Conservation (phyloP, 73 alveolate species). For the Urostyla sp. region DNA sequence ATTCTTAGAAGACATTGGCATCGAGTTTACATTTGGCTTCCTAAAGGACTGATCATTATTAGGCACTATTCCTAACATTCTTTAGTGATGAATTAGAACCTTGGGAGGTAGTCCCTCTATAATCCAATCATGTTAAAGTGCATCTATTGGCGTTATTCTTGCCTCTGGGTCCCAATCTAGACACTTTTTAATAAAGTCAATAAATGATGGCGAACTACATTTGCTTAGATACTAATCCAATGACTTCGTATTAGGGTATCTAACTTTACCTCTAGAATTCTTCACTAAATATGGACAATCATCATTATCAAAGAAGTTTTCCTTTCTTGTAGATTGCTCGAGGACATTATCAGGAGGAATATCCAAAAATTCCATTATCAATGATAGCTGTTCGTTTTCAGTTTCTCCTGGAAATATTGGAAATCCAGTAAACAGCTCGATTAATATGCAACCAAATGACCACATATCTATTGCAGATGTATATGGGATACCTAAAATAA, state of each 20-base stretch:
- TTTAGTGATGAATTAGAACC: constrained; percentile 57
- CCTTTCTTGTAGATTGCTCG: constrained; percentile 41
- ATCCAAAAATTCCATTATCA: constrained; percentile 72
- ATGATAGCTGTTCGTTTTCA: constrained; percentile 73
- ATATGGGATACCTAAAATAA: constrained; percentile 75
- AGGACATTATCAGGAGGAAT: constrained; percentile 83
- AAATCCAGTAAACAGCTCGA: constrained; percentile 78
- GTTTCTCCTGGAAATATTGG: constrained; percentile 85
- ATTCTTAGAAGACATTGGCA: not conserved
- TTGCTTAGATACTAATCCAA: not conserved
- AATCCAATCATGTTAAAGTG: constrained; percentile 84
- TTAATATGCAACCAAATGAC: constrained; percentile 83
- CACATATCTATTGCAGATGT: constrained; percentile 80
- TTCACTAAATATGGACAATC: constrained; percentile 22
- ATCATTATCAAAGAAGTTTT: constrained; percentile 64
- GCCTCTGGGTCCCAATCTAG: constrained; percentile 91
- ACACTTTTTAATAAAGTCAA: constrained; percentile 80
- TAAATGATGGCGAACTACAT: constrained; percentile 29
- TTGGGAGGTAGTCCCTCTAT: constrained; percentile 76
- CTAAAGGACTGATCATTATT: not conserved
- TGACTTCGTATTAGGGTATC: constrained; percentile 52
- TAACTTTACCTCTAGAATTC: constrained; percentile 56
- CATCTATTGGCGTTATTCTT: constrained; percentile 91
- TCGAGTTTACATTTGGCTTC: not conserved
- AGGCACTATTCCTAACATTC: constrained; percentile 55